Evolutionary conservation across 176 grass and related monocot genomes (phyloP), one percentile per base, ranked within the genome.

Genomic region (Oryza brachyantha): DNA sequence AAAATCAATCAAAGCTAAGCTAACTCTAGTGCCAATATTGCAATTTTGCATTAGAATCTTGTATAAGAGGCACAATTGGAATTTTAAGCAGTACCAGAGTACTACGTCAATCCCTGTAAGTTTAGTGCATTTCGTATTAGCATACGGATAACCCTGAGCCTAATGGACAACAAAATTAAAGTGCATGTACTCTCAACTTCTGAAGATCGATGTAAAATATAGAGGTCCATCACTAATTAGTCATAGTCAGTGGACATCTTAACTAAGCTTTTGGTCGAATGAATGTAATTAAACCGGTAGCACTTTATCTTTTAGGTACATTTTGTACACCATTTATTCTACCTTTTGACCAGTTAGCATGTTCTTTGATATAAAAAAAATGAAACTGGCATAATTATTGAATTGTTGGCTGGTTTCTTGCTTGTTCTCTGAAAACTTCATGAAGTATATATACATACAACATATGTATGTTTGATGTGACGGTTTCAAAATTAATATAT

Each of bases 261-360:
- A 48, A 81, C 40, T 37, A 75, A 74, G 50, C 64, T 70, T 77
- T 81, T 55, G 72, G 72, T 76, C 63, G 57, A 22, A 42, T 39
- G 65, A 24, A n/a, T 36, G 40, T 39, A 63, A 76, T 60, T 75
- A n/a, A 77, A 36, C 27, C 14, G 24, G 22, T 78, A 32, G 2
- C 74, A 67, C 85, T 87, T 87, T 87, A 83, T 38, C 85, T 83
- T 87, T 87, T 39, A 22, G 80, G 85, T 87, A 61, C 73, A 24
- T 57, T 19, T 79, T 73, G 79, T 82, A 77, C 61, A 78, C 3
- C 59, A 78, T 87, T 71, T 45, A 72, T 62, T 72, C 54, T 46
- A 31, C 55, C 11, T 81, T 70, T 81, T 81, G 67, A 71, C 78
- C 46, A 52, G 48, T 24, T 21, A 7, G 1, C 29, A 34, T 22